Evolutionary conservation across 805 yeast species (phyloP).

Genomic region (Torulaspora indica): DNA sequence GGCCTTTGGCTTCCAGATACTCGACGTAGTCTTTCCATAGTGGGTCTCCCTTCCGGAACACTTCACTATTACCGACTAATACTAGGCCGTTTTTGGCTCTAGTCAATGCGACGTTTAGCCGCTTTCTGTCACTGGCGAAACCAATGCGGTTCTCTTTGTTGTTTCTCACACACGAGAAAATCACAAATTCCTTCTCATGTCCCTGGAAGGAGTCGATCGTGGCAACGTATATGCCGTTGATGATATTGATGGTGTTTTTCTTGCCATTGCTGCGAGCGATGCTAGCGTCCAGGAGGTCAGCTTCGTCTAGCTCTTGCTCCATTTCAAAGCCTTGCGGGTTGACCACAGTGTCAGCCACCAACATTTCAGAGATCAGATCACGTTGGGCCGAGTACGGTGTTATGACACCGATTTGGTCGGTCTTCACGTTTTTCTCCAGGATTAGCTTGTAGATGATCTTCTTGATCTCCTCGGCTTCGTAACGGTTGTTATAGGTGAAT

Average conservation of each 20-base stretch:
- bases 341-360: slow-evolving; percentile 48
- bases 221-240: slow-evolving; percentile 45
- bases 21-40: slow-evolving; percentile 50
- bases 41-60: slow-evolving; percentile 43
- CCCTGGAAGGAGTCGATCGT: slow-evolving; percentile 93
- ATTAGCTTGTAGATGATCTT: slow-evolving; percentile 48
- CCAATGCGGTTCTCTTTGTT: slow-evolving; percentile 53
- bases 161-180: slow-evolving; percentile 74
- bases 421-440: slow-evolving; percentile 48
- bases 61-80: slow-evolving; percentile 55
- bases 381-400: slow-evolving; percentile 78
- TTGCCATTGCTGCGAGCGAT: slow-evolving; percentile 11
- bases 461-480: slow-evolving; percentile 49
- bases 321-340: slow-evolving; percentile 51
- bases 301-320: slow-evolving; percentile 54
- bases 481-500: slow-evolving; percentile 52
- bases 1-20: slow-evolving; percentile 36
- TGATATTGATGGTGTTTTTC: slow-evolving; percentile 32
- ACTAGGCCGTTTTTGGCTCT: slow-evolving; percentile 61
- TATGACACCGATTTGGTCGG: slow-evolving; percentile 55
- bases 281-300: slow-evolving; percentile 47
- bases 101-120: slow-evolving; percentile 69
- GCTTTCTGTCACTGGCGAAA: slow-evolving; percentile 54
- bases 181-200: slow-evolving; percentile 75
- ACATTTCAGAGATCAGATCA: slow-evolving; percentile 49